These are phyloP conservation scores for Solanum virginianum DNA, from an alignment of 257 asterid genomes.

Conservation along the genomic window DNA sequence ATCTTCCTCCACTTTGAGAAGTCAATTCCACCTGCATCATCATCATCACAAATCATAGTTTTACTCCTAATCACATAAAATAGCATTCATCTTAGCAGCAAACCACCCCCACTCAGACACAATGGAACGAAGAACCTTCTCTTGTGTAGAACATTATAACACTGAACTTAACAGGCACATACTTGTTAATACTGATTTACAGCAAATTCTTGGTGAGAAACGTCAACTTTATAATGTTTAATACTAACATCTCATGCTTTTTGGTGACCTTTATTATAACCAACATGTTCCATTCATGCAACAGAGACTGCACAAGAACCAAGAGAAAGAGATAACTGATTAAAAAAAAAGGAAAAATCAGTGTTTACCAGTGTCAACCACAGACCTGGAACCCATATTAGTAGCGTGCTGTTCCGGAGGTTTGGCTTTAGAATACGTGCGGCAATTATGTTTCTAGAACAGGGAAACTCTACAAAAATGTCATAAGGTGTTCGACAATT, in stretches of 20 bases:
- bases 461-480: background rate
- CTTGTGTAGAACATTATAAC: background rate
- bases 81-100: background rate
- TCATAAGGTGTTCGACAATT: conserved; percentile 21
- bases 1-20: conserved; percentile 54
- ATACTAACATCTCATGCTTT: background rate
- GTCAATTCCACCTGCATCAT: conserved; percentile 30
- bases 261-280: background rate
- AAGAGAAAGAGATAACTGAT: background rate
- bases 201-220: background rate
- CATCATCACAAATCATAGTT: background rate
- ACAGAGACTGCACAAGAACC: background rate
- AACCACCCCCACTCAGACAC: background rate
- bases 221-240: background rate
- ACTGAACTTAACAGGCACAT: background rate
- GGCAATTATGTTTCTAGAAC: conserved; percentile 36
- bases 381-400: conserved; percentile 27
- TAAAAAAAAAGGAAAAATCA: background rate
- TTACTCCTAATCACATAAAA: conserved; percentile 4
- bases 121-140: background rate
- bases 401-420: conserved; percentile 16
- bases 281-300: background rate
- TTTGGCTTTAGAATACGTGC: conserved; percentile 16
- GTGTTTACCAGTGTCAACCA: conserved; percentile 3
- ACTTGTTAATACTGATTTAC: background rate